phyloP scores from a whole-genome alignment of 805 yeast species.

The Saturnispora hagleri region DNA sequence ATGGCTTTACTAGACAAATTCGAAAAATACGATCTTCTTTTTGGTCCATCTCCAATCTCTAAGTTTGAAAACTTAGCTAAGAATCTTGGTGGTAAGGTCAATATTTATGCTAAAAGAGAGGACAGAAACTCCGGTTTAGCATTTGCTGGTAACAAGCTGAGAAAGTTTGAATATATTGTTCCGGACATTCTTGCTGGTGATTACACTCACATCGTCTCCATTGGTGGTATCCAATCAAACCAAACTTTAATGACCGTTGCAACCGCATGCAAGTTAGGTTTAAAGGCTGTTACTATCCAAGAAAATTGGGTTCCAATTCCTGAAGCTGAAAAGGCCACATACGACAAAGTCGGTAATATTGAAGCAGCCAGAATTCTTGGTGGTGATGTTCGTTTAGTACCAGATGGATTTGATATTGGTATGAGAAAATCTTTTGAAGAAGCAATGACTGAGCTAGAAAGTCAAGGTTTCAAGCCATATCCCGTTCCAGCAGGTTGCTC shows the following conservation, averaged over 20 bases:
- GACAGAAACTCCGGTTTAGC: constrained; percentile 30
- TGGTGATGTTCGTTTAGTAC: constrained; percentile 29
- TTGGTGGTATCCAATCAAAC: constrained; percentile 29
- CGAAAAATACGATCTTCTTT: constrained; percentile 23
- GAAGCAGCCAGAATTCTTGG: constrained; percentile 31
- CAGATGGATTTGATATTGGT: constrained; percentile 29
- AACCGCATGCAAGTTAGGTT: constrained; percentile 29
- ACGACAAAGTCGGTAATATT: constrained; percentile 30
- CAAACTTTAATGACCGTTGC: constrained; percentile 31
- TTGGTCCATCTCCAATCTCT: constrained; percentile 30
- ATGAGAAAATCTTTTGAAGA: constrained; percentile 29
- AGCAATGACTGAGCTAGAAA: constrained; percentile 21
- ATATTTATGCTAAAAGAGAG: constrained; percentile 29
- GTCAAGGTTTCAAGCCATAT: constrained; percentile 27
- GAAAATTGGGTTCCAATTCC: constrained; percentile 31
- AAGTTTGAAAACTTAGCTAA: constrained; percentile 24
- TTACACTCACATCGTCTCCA: constrained; percentile 28
- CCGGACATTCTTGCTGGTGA: constrained; percentile 28
- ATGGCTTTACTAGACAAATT: constrained; percentile 18
- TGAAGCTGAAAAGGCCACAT: constrained; percentile 22
- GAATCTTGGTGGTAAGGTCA: constrained; percentile 25
- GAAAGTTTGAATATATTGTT: constrained; percentile 28
- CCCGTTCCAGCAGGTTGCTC: constrained; percentile 33
- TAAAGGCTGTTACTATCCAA: constrained; percentile 29
- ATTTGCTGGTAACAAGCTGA: constrained; percentile 28